Evolutionary conservation across 2,329 filamentous ascomycete genomes (phyloP), one percentile per base, ranked within the genome.

Genomic region (Alternaria postmessia): DNA sequence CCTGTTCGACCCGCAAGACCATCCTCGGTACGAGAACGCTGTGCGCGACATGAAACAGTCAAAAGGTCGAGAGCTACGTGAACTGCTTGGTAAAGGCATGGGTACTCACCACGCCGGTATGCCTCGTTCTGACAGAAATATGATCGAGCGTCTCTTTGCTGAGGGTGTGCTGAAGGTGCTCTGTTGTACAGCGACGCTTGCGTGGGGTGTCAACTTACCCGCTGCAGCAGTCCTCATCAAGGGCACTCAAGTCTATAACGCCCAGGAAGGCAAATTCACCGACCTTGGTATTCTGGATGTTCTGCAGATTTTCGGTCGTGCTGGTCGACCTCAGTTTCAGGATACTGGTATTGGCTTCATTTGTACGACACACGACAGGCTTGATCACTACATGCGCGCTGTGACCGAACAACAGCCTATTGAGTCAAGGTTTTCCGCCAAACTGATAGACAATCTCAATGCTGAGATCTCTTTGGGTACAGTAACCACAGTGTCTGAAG

Each of bases 321-420:
- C 95, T 61, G 95, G 95, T 83, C 91, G 95, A 77, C 95, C 96
- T 41, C 95, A 99, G 75, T 99, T 97, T 69, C 94, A 98, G 75
- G 95, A 98, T 73, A 95, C 91, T 36, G 95, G 95, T 83, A 97
- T 98, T 68, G 96, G 96, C 65, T 97, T 97, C 84, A 99, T 99
- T 66, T 96, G 93, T 72, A 99, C 96, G 0, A 96, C 93, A 0
- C 91, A 94, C n/a, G 94, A 97, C 78, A 97, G 94, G 75, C 83
- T 99, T 8, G 82, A 90, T 30, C 94, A 99, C 76, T 99, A 99
- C 75, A 83, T 98, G 46, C 90, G 90, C 41, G 94, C 95, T 2
- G 92, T 99, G 3, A 99, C 95, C 9, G 92, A 97, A 66, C 95
- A 99, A 75, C 90, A 96, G 66, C 95, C 96, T 0, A 99, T 99